Evolutionary conservation across 1,139 yeast genomes (phyloP), one percentile per base, ranked within the genome.

Genomic region (Eremothecium gossypii): DNA sequence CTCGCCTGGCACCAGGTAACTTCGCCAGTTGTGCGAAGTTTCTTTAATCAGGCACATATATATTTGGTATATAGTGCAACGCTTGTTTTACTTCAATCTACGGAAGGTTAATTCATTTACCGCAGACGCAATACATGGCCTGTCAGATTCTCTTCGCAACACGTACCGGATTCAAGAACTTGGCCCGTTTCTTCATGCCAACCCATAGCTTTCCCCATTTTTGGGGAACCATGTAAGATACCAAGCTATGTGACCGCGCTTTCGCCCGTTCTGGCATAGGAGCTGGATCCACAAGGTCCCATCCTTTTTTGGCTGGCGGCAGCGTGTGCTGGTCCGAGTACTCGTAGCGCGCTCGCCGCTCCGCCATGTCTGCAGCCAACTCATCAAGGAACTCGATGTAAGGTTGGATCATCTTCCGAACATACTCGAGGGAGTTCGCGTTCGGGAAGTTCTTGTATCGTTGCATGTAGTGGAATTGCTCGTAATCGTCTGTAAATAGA

Each of bases 391-490:
- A 34, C 4, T 34, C 37, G 5, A 34, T 34, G 14, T 34, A 34
- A 4, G 37, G 37, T 14, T 34, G 37, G 27, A 34, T 34, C 37
- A 34, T 34, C 29, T 20, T 14, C 11, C 14, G 3, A 3, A 34
- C 37, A 23, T 34, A 34, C 14, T 34, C 37, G 11, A 34, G 14
- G 7, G 37, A 20, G 8, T 34, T 34, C n/a, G 37, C 20, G 14
- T 34, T 34, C 29, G 37, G 37, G 14, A 34, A 34, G n/a, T 34
- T 34, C 9, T 34, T 34, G 14, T 34, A 34, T n/a, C 37, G 30
- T 23, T 34, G 37, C 37, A 34, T 34, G 29, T 34, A 34, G 27
- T 34, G 37, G 14, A 34, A 34, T 8, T 34, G 37, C 27, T 34
- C 37, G 29, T 34, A 29, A 8, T 34, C 37, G 8, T 34, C 37